Evolutionary conservation across 352 stramenopile species (phyloP), one percentile per base, ranked within the genome.

Genomic region (Phytophthora capsici): DNA sequence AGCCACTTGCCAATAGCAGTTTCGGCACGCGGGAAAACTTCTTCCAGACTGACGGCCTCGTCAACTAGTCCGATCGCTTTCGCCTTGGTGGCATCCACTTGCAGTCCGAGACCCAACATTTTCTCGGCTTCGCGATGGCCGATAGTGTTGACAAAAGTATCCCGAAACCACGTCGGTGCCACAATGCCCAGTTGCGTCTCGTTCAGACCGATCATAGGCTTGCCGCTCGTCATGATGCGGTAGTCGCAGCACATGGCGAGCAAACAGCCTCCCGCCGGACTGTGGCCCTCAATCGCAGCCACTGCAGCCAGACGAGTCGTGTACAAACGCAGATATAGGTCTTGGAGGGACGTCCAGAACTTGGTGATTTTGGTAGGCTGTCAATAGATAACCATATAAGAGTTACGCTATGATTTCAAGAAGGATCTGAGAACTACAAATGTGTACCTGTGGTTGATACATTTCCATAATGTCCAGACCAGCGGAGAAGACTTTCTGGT

Each of bases 161-260:
- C 81, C 20, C 79, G 79, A 44, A 95, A 91, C 86, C 88, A 94
- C 51, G 79, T 89, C 4, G 85, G 81, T 14, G 86, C 89, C 34
- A 94, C 86, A 45, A 99, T 98, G 32, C 96, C 95, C 28, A 99
- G 68, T 62, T 96, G 82, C 6, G 92, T 97, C 80, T 99, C 95
- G 66, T 98, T 99, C 30, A 98, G 77, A 10, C 95, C 95, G 65
- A 99, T 98, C 30, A 88, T 81, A n/a, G 82, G 78, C 51, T 93
- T 90, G 12, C 84, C 87, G 9, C 65, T 76, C n/a, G 89, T 84
- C 90, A 99, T 98, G 55, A 98, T 77, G 19, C 96, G 88, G 73
- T 97, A 98, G 80, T 99, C 94, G 71, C 93, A 98, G 68, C 86
- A 91, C 82, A 98, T 94, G 19, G 94, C 90, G 34, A 99, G 75